Conservation (phyloP, 495 filamentous ascomycete species). For the Penicillium cataractarum region DNA sequence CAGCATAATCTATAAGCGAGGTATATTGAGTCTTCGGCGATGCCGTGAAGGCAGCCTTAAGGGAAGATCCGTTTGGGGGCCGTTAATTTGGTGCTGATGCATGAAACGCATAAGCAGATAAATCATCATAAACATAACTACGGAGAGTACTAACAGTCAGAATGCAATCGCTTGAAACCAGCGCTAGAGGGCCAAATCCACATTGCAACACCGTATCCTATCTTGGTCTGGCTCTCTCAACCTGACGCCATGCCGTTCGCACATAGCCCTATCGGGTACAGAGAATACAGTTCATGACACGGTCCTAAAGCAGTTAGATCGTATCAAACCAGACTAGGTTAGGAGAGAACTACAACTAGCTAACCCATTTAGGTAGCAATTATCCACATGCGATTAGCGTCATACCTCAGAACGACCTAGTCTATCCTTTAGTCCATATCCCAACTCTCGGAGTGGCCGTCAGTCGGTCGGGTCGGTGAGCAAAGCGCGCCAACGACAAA, state of each 20-base stretch:
- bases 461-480: slow-evolving; percentile 19
- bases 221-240: background rate
- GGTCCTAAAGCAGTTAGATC: background rate
- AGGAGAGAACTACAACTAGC: background rate
- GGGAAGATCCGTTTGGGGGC: background rate
- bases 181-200: background rate
- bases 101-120: background rate
- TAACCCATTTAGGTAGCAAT: background rate
- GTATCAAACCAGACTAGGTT: background rate
- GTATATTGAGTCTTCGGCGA: slow-evolving; percentile 2
- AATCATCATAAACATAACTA: background rate
- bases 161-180: background rate
- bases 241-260: slow-evolving; percentile 9
- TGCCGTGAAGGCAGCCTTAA: background rate
- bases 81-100: background rate
- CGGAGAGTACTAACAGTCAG: too few species aligned
- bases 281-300: slow-evolving; percentile 7
- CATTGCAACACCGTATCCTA: background rate
- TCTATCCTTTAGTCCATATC: background rate
- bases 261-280: slow-evolving; percentile 21
- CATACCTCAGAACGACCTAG: background rate
- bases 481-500: slow-evolving; percentile 11
- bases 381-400: background rate
- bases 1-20: too few species aligned
- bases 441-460: slow-evolving; percentile 24